Percentiles rank a stretch among this genome's conserved stretches.
phyloP scores from a whole-genome alignment of 2,329 filamentous ascomycete genomes.

The Phaeomoniella chlamydospora region DNA sequence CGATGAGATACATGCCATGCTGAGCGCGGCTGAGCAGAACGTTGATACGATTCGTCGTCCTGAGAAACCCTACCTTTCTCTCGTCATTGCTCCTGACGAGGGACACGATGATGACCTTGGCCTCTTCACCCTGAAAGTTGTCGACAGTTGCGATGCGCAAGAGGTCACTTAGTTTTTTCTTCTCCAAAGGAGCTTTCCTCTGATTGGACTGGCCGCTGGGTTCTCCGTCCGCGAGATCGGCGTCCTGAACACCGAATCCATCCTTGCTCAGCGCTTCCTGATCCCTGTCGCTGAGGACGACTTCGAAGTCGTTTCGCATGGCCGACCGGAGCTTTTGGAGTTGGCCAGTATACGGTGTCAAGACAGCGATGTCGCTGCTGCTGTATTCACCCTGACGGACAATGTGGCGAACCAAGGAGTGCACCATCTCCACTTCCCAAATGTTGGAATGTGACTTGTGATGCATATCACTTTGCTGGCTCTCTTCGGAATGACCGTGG shows the following conservation, averaged over 20 bases:
- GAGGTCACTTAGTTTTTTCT: slow-evolving; percentile 32
- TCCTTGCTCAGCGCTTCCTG: slow-evolving; percentile 33
- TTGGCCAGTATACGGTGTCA: slow-evolving; percentile 48
- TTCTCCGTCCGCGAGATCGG: slow-evolving; percentile 8
- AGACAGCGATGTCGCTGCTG: slow-evolving; percentile 49
- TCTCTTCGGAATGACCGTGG: slow-evolving; percentile 26
- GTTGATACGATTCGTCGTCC: slow-evolving; percentile 53
- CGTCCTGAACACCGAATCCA: slow-evolving; percentile 16
- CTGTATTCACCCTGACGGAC: slow-evolving; percentile 49
- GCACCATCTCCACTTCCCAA: slow-evolving; percentile 48
- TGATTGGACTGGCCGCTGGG: slow-evolving; percentile 4
- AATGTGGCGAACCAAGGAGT: slow-evolving; percentile 49
- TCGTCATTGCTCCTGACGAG: slow-evolving; percentile 54
- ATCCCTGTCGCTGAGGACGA: slow-evolving; percentile 52
- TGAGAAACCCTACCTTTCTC: slow-evolving; percentile 49
- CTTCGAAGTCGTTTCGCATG: slow-evolving; percentile 35
- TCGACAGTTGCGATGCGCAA: slow-evolving; percentile 50
- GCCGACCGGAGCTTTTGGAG: slow-evolving; percentile 28
- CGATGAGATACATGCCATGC: slow-evolving; percentile 59
- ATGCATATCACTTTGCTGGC: slow-evolving; percentile 12
- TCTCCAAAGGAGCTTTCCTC: too few species aligned
- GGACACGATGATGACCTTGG: slow-evolving; percentile 54
- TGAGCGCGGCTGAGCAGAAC: slow-evolving; percentile 52
- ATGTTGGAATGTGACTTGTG: slow-evolving; percentile 31
- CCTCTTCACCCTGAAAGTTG: slow-evolving; percentile 68